Evolutionary conservation across 1,284 basidiomycete genomes (phyloP), one percentile per base, ranked within the genome.

Genomic region (Termitomyces sp.): DNA sequence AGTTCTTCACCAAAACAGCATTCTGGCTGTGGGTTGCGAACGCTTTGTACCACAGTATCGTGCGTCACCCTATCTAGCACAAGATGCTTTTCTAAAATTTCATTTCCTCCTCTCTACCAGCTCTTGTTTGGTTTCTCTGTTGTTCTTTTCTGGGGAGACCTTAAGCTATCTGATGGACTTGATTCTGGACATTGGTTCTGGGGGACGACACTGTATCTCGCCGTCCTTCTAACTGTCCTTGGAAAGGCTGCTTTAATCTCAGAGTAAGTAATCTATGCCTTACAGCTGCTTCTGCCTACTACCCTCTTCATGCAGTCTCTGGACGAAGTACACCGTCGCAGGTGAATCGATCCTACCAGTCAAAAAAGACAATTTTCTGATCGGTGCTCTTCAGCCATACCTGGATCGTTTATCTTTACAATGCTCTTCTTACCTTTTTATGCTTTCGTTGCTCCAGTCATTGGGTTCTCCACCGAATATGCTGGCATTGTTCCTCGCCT

Each of bases 291-390:
- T 48, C 56, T 4, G 33, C 52, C 48, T 53, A 54, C 42, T 10
- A 41, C 7, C 45, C 24, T 47, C 34, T 34, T 50, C 30, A 38
- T 41, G 15, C 61, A 97, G 94, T 64, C 72, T 99, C n/a, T 99
- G 96, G 97, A 98, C 96, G 2, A 98, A 99, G 69, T 99, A 98
- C 69, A 98, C 95, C 2, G 90, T 95, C 39, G 92, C 92, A 45
- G 89, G 86, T 86, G 65, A 54, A 75, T 58, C 44, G 9, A 39
- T 30, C 15, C 10, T 40, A 33, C 36, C 19, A 38, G 21, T 6
- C 39, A 19, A 19, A n/a, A 28, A 31, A 21, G 15, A 5, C 13
- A 43, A 8, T n/a, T 45, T 26, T 8, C 50, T 63, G 19, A 34
- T 40, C 48, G n/a, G 7, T 19, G 15, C 57, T 44, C 41, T 48